A percentile compares a stretch with the other conserved stretches of the same genome.
Conservation (phyloP, 768 basidiomycete genomes). For the Pleurotus giganteus region DNA sequence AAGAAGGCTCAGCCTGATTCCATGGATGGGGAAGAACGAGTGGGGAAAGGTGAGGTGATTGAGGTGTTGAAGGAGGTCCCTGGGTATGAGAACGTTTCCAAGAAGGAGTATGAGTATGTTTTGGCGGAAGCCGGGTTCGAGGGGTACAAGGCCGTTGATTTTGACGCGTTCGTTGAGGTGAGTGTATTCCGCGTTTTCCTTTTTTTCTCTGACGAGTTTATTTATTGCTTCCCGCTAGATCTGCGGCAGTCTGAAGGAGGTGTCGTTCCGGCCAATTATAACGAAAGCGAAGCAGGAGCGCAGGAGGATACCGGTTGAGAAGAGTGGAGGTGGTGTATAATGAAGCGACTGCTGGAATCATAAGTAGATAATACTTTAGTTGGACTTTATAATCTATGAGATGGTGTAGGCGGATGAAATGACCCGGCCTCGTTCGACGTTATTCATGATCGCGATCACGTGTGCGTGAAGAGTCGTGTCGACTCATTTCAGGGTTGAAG, state of each 20-base stretch:
- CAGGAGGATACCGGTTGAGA: slow-evolving; percentile 48
- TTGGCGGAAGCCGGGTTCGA: slow-evolving; percentile 73
- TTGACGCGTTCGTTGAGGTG: slow-evolving; percentile 90
- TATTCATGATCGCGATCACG: slow-evolving; percentile 1
- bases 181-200: slow-evolving; percentile 21
- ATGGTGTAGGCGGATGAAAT: no score
- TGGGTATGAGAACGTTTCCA: slow-evolving; percentile 59
- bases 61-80: slow-evolving; percentile 43
- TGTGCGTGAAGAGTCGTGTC: not conserved
- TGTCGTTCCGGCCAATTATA: slow-evolving; percentile 40
- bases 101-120: slow-evolving; percentile 71
- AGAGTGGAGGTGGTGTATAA: slow-evolving; percentile 55
- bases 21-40: slow-evolving; percentile 23
- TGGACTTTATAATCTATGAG: no score
- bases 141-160: slow-evolving; percentile 53
- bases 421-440: no score
- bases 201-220: not conserved
- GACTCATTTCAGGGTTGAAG: no score
- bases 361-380: no score
- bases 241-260: slow-evolving; percentile 71
- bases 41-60: slow-evolving; percentile 38
- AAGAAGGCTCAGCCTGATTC: slow-evolving; percentile 21
- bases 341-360: not conserved
- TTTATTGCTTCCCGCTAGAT: slow-evolving; percentile 40
- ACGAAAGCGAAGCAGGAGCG: slow-evolving; percentile 25